Evolutionary conservation across 2,329 filamentous ascomycete genomes (phyloP).

Genomic region (Fusarium sterilihyphosum): DNA sequence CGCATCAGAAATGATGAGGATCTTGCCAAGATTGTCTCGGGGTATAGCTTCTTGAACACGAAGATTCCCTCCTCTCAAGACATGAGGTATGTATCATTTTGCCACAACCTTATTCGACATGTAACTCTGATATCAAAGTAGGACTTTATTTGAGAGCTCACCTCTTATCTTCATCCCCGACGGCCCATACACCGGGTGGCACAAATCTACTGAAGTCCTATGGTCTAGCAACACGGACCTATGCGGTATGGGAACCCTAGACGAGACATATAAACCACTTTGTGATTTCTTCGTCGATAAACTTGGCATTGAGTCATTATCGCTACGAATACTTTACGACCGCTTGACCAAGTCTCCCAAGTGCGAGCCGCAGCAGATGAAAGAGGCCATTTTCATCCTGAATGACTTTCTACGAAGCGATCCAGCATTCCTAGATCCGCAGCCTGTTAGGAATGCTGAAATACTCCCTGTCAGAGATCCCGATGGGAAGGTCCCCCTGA

Average conservation of each 20-base stretch:
- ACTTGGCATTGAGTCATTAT: not conserved
- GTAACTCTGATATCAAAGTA: not conserved
- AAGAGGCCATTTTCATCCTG: not conserved
- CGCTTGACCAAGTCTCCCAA: not conserved
- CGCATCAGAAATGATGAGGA: not conserved
- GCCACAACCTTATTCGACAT: not conserved
- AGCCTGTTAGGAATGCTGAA: not conserved
- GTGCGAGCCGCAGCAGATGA: not conserved
- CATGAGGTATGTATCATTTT: not conserved
- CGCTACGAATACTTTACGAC: not conserved
- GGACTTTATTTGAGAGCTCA: not conserved
- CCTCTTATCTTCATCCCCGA: not conserved
- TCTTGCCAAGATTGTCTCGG: rapidly evolving
- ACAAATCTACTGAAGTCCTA: not conserved
- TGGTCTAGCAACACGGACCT: not conserved
- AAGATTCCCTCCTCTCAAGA: not conserved
- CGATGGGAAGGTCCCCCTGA: not conserved
- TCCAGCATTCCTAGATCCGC: not conserved
- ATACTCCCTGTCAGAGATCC: not conserved
- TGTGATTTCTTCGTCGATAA: not conserved
- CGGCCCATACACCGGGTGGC: not conserved
- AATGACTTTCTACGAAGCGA: not conserved
- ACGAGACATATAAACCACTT: not conserved
- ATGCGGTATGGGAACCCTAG: not conserved
- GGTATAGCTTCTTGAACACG: not conserved